Conservation (phyloP, 345 rosid species). For the Arabis alpina region DNA sequence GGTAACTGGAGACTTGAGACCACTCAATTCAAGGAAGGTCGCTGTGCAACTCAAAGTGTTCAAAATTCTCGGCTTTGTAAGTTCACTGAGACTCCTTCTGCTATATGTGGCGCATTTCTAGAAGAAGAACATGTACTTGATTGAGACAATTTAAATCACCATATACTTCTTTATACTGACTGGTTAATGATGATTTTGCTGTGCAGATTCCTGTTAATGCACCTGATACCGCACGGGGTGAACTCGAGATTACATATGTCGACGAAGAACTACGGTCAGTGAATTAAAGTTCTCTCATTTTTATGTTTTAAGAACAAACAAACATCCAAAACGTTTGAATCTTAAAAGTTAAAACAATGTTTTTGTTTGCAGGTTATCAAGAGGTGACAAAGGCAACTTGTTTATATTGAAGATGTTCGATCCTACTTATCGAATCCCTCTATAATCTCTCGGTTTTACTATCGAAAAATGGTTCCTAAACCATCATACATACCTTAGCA, state of each 20-base stretch:
- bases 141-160: background rate
- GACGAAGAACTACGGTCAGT: conserved; percentile 63
- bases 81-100: conserved; percentile 30
- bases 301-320: background rate
- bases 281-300: background rate
- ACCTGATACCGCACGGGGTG: conserved; percentile 67
- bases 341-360: background rate
- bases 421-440: conserved; percentile 79
- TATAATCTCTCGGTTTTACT: conserved; percentile 20
- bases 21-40: conserved; percentile 71
- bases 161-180: background rate
- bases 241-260: conserved; percentile 64
- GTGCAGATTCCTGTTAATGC: conserved; percentile 63
- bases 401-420: conserved; percentile 92
- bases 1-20: conserved; percentile 90
- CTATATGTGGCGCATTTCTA: background rate
- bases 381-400: conserved; percentile 92
- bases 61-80: conserved; percentile 79
- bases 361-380: conserved; percentile 60
- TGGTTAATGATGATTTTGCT: conserved; percentile 1
- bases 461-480: background rate
- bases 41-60: conserved; percentile 83
- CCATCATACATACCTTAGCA: background rate
- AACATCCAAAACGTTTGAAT: conserved; percentile 7
- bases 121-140: conserved; percentile 9